Base-by-base conservation (phyloP, 2,329 filamentous ascomycete genomes). In the Thermoascus crustaceus region DNA sequence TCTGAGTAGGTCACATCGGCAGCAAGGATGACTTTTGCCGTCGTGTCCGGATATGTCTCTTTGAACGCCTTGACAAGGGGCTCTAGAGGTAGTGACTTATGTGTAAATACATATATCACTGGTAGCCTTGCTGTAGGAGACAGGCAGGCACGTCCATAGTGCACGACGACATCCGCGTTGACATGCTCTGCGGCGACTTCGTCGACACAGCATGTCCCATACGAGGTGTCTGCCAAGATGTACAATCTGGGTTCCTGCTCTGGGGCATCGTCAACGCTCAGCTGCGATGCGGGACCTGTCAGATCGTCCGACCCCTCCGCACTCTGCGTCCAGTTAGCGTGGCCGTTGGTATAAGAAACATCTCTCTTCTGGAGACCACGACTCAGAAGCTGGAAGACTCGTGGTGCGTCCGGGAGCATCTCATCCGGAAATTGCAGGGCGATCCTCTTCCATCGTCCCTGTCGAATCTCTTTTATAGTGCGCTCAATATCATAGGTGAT, bases 101-200 rank as follows among this genome's bases (percentile, higher is more conserved):
- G 73, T 0, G 91, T 98, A 55, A 91, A 96, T 40, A 95, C 78
- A 56, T 95, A 87, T 32, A 95, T 77, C 14, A 94, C 88, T 0
- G 89, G 87, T 34, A 96, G 64, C 37, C 87, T 72, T 7, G 84
- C 83, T 0, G 89, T 94, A 1, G 89, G 89, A 5, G 87, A 95
- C 16, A 98, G 70, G 54, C 91, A 98, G 0, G 89, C 82, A 34
- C 91, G 74, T 3, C 91, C 91, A 50, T 96, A 98, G 58, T 98
- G 91, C 9, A 98, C 81, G 1, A 96, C 84, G 0, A 87, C 85
- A 42, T 96, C 82, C 5, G 91, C 88, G 50, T 86, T 75, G 10
- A 86, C 82, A 57, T 98, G 91, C 58, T 98, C 88, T 2, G 91
- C 91, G 0, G 91, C 91, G 25, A 96, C 81, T 64, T 98, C 91